Conservation (phyloP, 768 basidiomycete genomes). For the Podaxis sp. region DNA sequence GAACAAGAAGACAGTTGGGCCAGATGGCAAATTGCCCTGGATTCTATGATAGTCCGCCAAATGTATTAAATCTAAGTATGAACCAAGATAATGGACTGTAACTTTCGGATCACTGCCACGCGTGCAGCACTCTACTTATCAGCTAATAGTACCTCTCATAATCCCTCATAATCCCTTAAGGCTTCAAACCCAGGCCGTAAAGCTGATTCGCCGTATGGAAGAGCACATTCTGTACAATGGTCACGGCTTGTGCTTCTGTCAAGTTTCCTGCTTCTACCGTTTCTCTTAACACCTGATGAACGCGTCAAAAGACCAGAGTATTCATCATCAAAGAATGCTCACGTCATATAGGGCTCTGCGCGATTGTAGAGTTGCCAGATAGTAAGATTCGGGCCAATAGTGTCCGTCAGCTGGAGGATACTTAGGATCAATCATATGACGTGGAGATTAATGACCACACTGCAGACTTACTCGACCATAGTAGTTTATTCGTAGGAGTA, state of each 20-base stretch:
- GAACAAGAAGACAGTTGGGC: background rate
- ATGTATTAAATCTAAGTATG: background rate
- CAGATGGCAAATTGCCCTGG: background rate
- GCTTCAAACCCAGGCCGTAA: constrained; percentile 51
- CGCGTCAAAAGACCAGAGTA: background rate
- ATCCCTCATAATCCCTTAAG: background rate
- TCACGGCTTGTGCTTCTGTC: constrained; percentile 50
- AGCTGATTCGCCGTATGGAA: constrained; percentile 68
- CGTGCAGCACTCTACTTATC: background rate
- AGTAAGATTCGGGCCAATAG: constrained; percentile 79
- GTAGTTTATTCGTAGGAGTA: constrained; percentile 71
- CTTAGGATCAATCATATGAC: background rate
- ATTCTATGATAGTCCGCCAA: background rate
- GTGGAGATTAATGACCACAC: background rate
- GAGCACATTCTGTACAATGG: constrained; percentile 52
- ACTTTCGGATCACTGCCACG: background rate
- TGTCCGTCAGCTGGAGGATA: constrained; percentile 51
- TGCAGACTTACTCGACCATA: constrained; percentile 69
- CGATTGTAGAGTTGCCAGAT: constrained; percentile 64
- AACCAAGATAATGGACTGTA: background rate
- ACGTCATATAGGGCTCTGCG: constrained; percentile 62
- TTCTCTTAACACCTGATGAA: constrained; percentile 52
- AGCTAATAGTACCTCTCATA: background rate
- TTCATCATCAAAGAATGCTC: constrained; percentile 9
- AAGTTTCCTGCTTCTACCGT: constrained; percentile 48